These are phyloP conservation scores for Purpureocillium takamizusanense DNA, from an alignment of 2,329 filamentous ascomycete species.

Conservation along the genomic window DNA sequence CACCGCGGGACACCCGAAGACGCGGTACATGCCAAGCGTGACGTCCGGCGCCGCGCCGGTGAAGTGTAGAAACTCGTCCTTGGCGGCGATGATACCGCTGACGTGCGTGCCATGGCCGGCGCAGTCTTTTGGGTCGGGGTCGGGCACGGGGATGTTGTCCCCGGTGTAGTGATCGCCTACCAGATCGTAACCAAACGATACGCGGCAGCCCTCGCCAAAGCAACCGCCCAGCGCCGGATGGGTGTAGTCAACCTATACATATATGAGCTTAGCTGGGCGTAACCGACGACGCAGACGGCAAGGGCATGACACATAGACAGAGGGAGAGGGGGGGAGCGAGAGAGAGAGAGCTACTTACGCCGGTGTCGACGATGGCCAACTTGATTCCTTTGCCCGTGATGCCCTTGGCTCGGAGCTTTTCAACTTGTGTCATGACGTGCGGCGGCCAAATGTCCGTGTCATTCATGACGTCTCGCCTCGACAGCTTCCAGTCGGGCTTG, in stretches of 20 bases:
- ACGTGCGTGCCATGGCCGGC: conserved; percentile 35
- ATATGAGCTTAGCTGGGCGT: too few relatives aligned
- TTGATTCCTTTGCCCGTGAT: conserved; percentile 42
- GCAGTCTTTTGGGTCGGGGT: conserved; percentile 28
- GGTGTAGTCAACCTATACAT: conserved; percentile 45
- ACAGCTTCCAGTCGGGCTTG: not conserved
- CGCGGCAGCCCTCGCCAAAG: conserved; percentile 34
- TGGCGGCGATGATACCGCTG: conserved; percentile 35
- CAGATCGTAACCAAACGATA: conserved; percentile 33
- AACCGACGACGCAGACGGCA: not conserved
- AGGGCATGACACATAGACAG: not conserved
- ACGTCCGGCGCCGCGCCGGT: conserved; percentile 29
- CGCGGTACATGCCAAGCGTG: conserved; percentile 27
- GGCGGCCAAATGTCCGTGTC: conserved; percentile 26
- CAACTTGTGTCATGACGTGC: conserved; percentile 47
- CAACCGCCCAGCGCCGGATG: conserved; percentile 51
- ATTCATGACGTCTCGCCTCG: conserved; percentile 5
- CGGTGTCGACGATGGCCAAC: conserved; percentile 43
- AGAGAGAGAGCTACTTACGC: conserved; percentile 25
- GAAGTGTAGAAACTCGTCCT: conserved; percentile 24
- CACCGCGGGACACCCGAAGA: conserved; percentile 22
- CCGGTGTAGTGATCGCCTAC: conserved; percentile 26
- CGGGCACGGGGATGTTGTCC: conserved; percentile 19
- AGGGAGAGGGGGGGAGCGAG: not conserved
- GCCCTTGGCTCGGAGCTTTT: conserved; percentile 40